phyloP scores from a whole-genome alignment of 2,329 filamentous ascomycete genomes.

The Penicillium decumbens region DNA sequence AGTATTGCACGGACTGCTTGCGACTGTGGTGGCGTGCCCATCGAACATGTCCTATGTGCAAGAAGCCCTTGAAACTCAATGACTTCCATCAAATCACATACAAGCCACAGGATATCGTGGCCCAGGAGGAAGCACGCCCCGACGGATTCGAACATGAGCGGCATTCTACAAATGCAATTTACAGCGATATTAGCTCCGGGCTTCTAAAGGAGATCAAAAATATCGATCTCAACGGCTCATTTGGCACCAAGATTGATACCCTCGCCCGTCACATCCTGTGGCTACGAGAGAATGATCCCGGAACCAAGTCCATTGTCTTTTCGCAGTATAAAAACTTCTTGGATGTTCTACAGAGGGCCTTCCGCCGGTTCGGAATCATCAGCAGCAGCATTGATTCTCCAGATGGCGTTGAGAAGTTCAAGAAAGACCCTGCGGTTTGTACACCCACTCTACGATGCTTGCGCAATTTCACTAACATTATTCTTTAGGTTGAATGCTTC shows the following conservation, averaged over 20 bases:
- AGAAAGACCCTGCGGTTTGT: conserved; percentile 58
- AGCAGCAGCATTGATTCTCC: conserved; percentile 64
- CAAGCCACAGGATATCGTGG: conserved; percentile 67
- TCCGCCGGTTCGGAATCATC: conserved; percentile 67
- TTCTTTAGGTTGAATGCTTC: conserved; percentile 65
- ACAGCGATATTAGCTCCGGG: conserved; percentile 67
- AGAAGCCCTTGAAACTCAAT: conserved; percentile 57
- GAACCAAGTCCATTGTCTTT: conserved; percentile 89
- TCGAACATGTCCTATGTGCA: conserved; percentile 79
- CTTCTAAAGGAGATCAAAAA: conserved; percentile 76
- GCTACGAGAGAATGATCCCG: conserved; percentile 77
- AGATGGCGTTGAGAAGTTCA: conserved; percentile 70
- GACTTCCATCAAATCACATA: conserved; percentile 83
- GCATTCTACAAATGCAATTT: conserved; percentile 56
- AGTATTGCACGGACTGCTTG: conserved; percentile 88
- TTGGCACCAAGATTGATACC: conserved; percentile 86
- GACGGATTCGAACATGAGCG: conserved; percentile 28
- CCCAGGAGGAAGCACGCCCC: conserved; percentile 53
- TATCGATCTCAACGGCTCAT: conserved; percentile 69
- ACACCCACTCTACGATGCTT: neutral
- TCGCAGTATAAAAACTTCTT: conserved; percentile 85
- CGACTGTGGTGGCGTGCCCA: conserved; percentile 69
- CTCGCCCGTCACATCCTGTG: conserved; percentile 76
- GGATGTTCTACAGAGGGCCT: conserved; percentile 64
- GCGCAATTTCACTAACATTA: conserved; percentile 7